Conservation (phyloP, 305 asterid genomes). For the Coffea humblotiana region DNA sequence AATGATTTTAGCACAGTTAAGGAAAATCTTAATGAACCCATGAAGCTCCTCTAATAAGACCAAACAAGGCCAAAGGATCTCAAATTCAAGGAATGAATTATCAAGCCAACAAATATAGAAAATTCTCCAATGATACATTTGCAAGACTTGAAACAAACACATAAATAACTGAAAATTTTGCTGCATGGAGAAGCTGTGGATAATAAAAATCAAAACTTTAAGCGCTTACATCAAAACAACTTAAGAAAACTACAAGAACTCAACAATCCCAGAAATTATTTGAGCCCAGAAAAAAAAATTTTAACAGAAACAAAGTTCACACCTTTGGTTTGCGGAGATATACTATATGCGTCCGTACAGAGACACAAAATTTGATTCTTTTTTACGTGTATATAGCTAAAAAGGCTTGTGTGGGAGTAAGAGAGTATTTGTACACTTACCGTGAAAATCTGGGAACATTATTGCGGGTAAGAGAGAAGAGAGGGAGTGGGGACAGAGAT, state of each 20-base stretch:
- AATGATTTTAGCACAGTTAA: conserved; percentile 21
- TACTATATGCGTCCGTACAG: not conserved
- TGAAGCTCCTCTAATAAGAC: not conserved
- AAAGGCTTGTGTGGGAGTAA: not conserved
- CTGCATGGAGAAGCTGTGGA: conserved; percentile 11
- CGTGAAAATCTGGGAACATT: conserved; percentile 36
- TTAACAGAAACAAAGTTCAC: not conserved
- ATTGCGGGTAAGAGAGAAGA: conserved; percentile 25
- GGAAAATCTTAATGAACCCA: conserved; percentile 13
- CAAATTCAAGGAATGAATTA: conserved; percentile 2
- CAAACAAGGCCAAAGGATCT: conserved; percentile 1
- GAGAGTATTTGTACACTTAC: conserved; percentile 15
- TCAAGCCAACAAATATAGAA: not conserved
- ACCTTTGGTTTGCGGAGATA: conserved; percentile 1
- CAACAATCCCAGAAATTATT: not conserved
- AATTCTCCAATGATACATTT: not conserved
- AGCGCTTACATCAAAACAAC: not conserved
- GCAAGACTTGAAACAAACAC: not conserved
- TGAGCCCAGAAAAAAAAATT: not conserved
- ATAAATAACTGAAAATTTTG: conserved; percentile 6
- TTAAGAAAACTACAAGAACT: not conserved
- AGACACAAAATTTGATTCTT: not conserved
- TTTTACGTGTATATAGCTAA: not conserved
- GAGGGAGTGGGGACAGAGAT: conserved; percentile 33
- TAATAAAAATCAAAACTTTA: conserved; percentile 16